Conservation (phyloP, 441 rosid genomes). For the Croton setiger region DNA sequence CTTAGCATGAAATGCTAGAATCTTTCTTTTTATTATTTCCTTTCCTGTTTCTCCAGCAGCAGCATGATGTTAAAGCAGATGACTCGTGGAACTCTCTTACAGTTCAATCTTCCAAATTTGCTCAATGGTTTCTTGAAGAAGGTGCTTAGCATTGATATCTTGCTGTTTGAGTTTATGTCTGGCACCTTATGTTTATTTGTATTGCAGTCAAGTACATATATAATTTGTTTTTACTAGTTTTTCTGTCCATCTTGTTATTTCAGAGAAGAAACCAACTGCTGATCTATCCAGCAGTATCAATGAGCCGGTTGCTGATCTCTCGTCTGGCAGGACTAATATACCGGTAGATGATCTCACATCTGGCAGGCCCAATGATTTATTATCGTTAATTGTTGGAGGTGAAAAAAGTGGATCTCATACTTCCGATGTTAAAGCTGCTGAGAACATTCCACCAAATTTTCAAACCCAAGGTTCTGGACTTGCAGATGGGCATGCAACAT, state of each 20-base stretch:
- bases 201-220: background rate
- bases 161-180: constrained; percentile 1
- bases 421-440: constrained; percentile 38
- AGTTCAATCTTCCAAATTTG: constrained; percentile 82
- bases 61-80: constrained; percentile 43
- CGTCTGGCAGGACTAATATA: constrained; percentile 6
- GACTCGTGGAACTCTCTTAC: constrained; percentile 39
- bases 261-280: constrained; percentile 67
- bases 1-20: constrained; percentile 16
- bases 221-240: background rate
- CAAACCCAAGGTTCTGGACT: constrained; percentile 41
- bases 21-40: constrained; percentile 8
- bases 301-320: background rate
- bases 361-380: constrained; percentile 52
- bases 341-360: constrained; percentile 42
- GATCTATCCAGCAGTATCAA: constrained; percentile 17
- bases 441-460: constrained; percentile 30
- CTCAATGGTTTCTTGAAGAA: constrained; percentile 85
- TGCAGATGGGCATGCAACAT: constrained; percentile 29
- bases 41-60: constrained; percentile 37
- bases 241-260: constrained; percentile 14
- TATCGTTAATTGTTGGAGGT: constrained; percentile 75
- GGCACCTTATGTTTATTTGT: background rate
- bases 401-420: constrained; percentile 48
- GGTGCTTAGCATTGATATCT: constrained; percentile 42